Percentiles rank a stretch among this genome's conserved stretches.
phyloP scores from a whole-genome alignment of 1,284 basidiomycete species.

The Naganishia cerealis region DNA sequence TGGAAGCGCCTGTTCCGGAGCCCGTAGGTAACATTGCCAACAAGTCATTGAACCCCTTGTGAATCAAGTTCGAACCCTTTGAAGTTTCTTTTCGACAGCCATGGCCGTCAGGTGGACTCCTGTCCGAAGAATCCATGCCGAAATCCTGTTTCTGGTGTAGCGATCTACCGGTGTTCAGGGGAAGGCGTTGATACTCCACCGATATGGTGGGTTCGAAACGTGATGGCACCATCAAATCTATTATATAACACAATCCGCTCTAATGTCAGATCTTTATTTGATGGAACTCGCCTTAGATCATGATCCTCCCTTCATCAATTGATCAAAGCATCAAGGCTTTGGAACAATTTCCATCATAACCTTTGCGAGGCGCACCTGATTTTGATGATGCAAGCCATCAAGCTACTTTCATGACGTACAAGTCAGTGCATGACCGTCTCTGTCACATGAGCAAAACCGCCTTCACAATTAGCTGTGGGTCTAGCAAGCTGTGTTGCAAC shows the following conservation, averaged over 20 bases:
- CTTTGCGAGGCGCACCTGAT: not conserved
- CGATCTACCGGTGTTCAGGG: not conserved
- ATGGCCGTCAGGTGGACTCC: not conserved
- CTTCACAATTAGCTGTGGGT: no score
- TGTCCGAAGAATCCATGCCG: not conserved
- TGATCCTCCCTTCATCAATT: not conserved
- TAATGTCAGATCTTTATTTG: not conserved
- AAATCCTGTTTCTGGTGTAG: not conserved
- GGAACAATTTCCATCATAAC: not conserved
- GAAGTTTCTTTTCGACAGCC: not conserved
- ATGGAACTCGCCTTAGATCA: not conserved
- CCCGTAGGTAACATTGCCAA: constrained; percentile 66
- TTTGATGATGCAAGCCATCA: no score
- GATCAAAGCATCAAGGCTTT: not conserved
- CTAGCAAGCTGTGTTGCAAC: no score
- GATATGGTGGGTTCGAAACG: no score
- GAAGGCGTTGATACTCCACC: not conserved
- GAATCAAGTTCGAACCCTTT: constrained; percentile 37
- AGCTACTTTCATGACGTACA: no score
- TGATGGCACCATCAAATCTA: no score
- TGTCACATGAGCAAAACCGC: no score
- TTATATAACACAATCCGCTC: no score
- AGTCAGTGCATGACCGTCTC: no score
- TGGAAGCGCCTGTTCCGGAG: constrained; percentile 45
- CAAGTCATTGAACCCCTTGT: constrained; percentile 76